Evolutionary conservation across 164 flowering plant species (phyloP).

Genomic region (Magnolia officinalis): DNA sequence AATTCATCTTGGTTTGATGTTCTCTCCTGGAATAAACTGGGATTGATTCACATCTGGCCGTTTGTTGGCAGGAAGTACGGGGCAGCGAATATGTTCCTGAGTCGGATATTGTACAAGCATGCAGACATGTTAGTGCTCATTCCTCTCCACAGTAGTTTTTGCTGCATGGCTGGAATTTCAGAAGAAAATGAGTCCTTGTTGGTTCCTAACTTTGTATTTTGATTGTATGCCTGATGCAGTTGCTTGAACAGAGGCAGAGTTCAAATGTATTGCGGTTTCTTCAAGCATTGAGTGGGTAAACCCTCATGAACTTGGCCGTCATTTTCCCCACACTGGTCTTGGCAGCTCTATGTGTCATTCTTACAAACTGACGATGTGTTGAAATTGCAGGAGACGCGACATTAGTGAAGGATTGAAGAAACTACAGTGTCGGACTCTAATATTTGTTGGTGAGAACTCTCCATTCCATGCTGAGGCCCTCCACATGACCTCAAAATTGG

Average conservation of each 20-base stretch:
- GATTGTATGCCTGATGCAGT: constrained; percentile 34
- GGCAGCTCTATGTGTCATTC: background rate
- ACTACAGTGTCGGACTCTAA: constrained; percentile 73
- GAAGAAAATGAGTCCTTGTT: background rate
- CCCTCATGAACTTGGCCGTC: background rate
- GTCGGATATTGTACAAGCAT: constrained; percentile 77
- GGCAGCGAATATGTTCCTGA: constrained; percentile 59
- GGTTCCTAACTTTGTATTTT: constrained; percentile 1
- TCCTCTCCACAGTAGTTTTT: background rate
- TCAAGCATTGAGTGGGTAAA: constrained; percentile 77
- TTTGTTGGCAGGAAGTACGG: constrained; percentile 65
- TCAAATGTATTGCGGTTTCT: constrained; percentile 69
- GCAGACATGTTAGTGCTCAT: constrained; percentile 64
- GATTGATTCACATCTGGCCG: background rate
- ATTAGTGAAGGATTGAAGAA: constrained; percentile 70
- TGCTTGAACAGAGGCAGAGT: constrained; percentile 77
- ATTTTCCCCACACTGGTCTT: background rate
- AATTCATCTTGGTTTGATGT: background rate
- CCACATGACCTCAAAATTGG: constrained; percentile 73
- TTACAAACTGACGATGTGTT: background rate
- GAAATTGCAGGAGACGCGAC: constrained; percentile 67
- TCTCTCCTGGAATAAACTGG: background rate
- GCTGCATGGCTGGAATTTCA: background rate
- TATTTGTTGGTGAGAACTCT: constrained; percentile 85
- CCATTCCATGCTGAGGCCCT: constrained; percentile 83